Evolutionary conservation across 176 grass and related monocot species (phyloP), one percentile per base, ranked within the genome.

Genomic region (Avena atlantica): DNA sequence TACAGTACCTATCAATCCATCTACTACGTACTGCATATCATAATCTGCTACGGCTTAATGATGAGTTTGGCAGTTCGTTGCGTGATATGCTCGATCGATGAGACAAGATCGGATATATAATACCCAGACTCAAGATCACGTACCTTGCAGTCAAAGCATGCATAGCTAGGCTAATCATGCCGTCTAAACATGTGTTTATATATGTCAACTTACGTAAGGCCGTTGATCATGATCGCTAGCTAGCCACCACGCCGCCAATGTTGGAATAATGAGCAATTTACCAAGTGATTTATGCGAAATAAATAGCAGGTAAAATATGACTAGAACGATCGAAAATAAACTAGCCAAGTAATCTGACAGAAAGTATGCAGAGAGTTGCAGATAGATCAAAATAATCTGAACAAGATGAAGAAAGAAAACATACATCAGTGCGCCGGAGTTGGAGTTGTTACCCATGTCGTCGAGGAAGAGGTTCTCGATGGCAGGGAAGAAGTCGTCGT

Each of bases 181-280:
- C 70, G 78, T 86, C 78, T 61, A 90, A 86, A 83, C 70, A 86
- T 89, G 24, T 2, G 21, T 21, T 79, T 85, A 76, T 76, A 76
- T 76, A 29, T 29, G 27, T 29, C 31, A 14, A 21, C 5, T 16
- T 60, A 40, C 0, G 58, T 2, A 17, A 77, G 42, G 42, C 19
- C 17, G 19, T 45, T n/a, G 21, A 85, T 89, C 16, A 89, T 74
- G 31, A 63, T 80, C 63, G 52, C 53, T 66, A 59, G 53, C 55
- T 70, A 45, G 59, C 81, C 27, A 4, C 40, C 40, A 20, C 51
- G 59, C 67, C 51, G 49, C 66, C 66, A 29, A 29, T 29, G 27
- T 29, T 29, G 27, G 27, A 29, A 29, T 29, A 29, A 2, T 29
- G 27, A 29, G 27, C 27, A 29, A 29, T 29, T 29, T 29, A 29